These are phyloP conservation scores for Boletus speciosus DNA, from an alignment of 768 basidiomycete species.

Conservation along the genomic window DNA sequence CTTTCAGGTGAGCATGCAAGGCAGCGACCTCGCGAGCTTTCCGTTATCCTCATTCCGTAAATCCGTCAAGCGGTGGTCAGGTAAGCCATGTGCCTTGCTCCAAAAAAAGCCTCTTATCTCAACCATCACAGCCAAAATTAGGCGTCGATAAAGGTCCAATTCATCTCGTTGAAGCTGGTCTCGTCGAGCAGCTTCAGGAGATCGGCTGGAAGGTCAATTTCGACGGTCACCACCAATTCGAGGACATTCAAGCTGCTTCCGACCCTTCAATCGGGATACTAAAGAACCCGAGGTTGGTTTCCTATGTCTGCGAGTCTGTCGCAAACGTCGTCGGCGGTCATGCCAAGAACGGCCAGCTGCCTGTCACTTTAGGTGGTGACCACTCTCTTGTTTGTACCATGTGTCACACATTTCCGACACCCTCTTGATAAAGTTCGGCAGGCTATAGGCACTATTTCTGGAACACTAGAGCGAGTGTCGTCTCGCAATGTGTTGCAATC, in stretches of 20 bases:
- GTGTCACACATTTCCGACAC: slow-evolving; percentile 2
- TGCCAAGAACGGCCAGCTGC: slow-evolving; percentile 73
- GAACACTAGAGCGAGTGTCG: slow-evolving; percentile 65
- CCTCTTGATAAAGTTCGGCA: slow-evolving; percentile 20
- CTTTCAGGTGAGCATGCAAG: slow-evolving; percentile 71
- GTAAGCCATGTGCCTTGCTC: slow-evolving; percentile 12
- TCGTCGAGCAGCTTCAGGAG: slow-evolving; percentile 67
- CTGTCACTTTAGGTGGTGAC: slow-evolving; percentile 92
- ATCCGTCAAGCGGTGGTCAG: slow-evolving; percentile 28
- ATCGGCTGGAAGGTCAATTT: slow-evolving; percentile 91
- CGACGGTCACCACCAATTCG: slow-evolving; percentile 87
- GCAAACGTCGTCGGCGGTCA: slow-evolving; percentile 74
- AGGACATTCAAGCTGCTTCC: slow-evolving; percentile 54
- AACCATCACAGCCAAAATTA: slow-evolving; percentile 51
- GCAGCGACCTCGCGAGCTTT: neutral
- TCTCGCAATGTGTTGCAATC: neutral
- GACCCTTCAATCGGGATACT: slow-evolving; percentile 79
- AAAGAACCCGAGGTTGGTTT: slow-evolving; percentile 88
- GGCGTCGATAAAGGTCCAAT: slow-evolving; percentile 91
- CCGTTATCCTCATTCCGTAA: slow-evolving; percentile 11
- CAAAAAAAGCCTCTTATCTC: slow-evolving; percentile 10
- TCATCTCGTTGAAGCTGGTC: slow-evolving; percentile 82
- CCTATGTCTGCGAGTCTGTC: slow-evolving; percentile 75
- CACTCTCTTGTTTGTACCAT: slow-evolving; percentile 74
- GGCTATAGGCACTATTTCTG: slow-evolving; percentile 94